phyloP scores from a whole-genome alignment of 768 basidiomycete genomes.

The Pisolithus albus region DNA sequence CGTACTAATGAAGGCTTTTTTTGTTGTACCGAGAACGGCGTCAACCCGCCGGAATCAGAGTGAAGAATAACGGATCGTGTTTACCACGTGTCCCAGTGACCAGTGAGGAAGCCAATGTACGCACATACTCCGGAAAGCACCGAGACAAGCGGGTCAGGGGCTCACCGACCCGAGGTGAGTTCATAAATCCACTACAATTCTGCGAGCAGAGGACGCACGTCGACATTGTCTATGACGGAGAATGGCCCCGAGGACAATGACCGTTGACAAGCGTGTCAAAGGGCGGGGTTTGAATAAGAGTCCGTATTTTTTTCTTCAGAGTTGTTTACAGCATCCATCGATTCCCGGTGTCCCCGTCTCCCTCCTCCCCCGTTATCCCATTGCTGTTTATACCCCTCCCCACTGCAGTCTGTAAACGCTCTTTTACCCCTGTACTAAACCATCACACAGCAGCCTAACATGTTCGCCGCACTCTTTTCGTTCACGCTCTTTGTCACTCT shows the following conservation, averaged over 20 bases:
- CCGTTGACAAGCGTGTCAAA: neutral
- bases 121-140: no score
- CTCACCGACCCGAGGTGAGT: no score
- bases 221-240: neutral
- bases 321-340: neutral
- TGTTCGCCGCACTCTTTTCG: constrained; percentile 78
- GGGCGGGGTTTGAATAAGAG: constrained; percentile 1
- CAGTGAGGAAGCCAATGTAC: no score
- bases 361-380: neutral
- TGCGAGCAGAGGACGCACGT: no score
- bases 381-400: neutral
- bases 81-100: no score
- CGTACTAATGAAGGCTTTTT: no score
- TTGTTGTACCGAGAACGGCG: no score
- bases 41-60: no score
- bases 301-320: neutral
- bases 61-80: no score
- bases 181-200: no score
- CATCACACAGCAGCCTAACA: constrained; percentile 27
- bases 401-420: constrained; percentile 7
- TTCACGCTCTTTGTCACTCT: constrained; percentile 59
- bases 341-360: neutral
- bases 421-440: neutral
- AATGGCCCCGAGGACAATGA: neutral
- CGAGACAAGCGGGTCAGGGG: no score